These are phyloP conservation scores for Penicillium hesseltinei DNA, from an alignment of 2,329 filamentous ascomycete genomes.

Conservation along the genomic window DNA sequence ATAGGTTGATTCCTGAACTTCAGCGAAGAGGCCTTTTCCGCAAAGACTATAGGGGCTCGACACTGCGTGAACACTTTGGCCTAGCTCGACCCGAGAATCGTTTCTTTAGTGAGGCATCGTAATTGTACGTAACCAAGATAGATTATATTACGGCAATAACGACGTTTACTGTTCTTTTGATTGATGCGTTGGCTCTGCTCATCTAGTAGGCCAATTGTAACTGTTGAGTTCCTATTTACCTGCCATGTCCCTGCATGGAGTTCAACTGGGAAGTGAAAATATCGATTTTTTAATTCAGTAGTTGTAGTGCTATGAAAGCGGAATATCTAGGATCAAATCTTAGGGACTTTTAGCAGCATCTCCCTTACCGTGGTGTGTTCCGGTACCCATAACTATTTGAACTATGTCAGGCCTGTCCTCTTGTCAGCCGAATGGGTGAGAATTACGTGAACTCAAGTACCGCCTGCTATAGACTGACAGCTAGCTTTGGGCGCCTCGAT, in stretches of 20 bases:
- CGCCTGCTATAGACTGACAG: constrained; percentile 79
- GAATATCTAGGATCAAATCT: neutral
- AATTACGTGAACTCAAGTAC: constrained; percentile 70
- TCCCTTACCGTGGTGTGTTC: neutral
- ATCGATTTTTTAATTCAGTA: neutral
- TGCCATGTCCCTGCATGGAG: neutral
- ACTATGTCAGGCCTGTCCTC: constrained; percentile 34
- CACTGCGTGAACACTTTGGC: constrained; percentile 55
- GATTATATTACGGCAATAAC: neutral
- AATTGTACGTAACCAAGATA: neutral
- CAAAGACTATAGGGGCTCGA: constrained; percentile 53
- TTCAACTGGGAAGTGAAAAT: neutral
- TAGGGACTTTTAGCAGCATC: neutral
- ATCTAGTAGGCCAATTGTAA: neutral
- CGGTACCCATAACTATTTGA: constrained; percentile 70
- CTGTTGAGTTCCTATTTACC: neutral
- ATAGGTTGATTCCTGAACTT: constrained; percentile 51
- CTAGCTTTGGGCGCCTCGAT: constrained; percentile 73
- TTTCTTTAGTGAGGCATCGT: constrained; percentile 31
- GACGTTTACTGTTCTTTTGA: too few relatives aligned
- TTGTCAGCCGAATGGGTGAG: constrained; percentile 31
- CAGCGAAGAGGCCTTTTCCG: constrained; percentile 54
- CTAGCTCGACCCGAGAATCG: constrained; percentile 48
- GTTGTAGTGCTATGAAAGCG: neutral
- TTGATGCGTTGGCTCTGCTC: neutral